These are phyloP conservation scores for Lasiodiplodia hormozganensis DNA, from an alignment of 2,329 filamentous ascomycete species.

Conservation along the genomic window DNA sequence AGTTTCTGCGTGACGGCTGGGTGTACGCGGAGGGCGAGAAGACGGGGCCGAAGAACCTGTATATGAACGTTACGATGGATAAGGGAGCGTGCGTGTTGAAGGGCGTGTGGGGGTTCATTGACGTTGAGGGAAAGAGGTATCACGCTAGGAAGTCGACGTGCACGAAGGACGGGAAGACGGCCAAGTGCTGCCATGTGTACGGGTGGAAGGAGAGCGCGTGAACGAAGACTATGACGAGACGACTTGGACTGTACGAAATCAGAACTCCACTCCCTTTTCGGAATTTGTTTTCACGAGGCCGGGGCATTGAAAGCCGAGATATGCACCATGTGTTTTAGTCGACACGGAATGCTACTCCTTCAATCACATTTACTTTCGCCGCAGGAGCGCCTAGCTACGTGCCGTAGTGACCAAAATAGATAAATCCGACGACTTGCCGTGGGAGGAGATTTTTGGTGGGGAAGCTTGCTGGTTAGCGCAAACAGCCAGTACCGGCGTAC, in stretches of 20 bases:
- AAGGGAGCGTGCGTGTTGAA: not conserved
- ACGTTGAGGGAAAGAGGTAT: slow-evolving; percentile 1
- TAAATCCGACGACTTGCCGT: too few species aligned
- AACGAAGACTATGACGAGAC: not conserved
- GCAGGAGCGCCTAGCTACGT: too few species aligned
- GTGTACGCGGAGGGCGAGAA: not conserved
- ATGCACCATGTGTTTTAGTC: too few species aligned
- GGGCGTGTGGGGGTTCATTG: slow-evolving; percentile 9
- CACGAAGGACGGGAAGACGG: not conserved
- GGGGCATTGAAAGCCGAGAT: too few species aligned
- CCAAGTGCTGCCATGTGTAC: not conserved
- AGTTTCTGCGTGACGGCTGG: slow-evolving; percentile 5
- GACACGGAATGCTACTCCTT: too few species aligned
- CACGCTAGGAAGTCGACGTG: slow-evolving; percentile 7
- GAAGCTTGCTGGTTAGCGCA: not conserved
- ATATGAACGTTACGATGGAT: not conserved
- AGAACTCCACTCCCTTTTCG: not conserved
- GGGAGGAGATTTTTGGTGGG: not conserved
- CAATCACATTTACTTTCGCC: too few species aligned
- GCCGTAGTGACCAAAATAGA: too few species aligned
- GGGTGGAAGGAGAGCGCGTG: slow-evolving; percentile 3
- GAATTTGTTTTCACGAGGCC: too few species aligned
- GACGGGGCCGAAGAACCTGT: not conserved
- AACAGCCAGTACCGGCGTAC: not conserved
- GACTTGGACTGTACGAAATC: not conserved